A percentile compares a stretch with the other conserved stretches of the same genome.
phyloP scores from a whole-genome alignment of 495 filamentous ascomycete genomes.

The Evansstolkia leycettana region DNA sequence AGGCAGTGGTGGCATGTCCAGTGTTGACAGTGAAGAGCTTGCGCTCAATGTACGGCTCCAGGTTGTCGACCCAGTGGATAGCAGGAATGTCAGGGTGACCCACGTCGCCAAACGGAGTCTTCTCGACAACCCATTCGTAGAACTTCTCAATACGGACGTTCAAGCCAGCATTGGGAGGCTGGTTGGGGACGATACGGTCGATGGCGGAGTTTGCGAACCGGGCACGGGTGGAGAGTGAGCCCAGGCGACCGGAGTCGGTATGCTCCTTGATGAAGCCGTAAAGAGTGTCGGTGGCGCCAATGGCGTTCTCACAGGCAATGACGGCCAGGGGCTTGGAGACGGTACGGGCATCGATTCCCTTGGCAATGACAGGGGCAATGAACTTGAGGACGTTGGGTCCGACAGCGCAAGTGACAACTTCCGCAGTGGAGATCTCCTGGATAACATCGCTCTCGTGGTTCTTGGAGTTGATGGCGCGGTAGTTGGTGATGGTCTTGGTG shows the following conservation, averaged over 20 bases:
- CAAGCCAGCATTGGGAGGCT: conserved; percentile 63
- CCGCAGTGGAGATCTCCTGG: conserved; percentile 73
- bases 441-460: conserved; percentile 67
- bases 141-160: conserved; percentile 95
- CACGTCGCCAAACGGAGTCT: conserved; percentile 57
- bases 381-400: conserved; percentile 93
- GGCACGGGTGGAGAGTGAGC: conserved; percentile 49
- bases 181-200: conserved; percentile 90
- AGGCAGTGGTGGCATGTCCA: conserved; percentile 90
- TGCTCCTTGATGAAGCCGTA: conserved; percentile 70
- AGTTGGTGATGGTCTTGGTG: conserved; percentile 77
- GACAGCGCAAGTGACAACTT: conserved; percentile 90
- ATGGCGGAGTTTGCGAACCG: conserved; percentile 94
- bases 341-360: conserved; percentile 69
- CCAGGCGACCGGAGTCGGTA: conserved; percentile 45
- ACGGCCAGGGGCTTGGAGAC: conserved; percentile 66
- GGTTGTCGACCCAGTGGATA: conserved; percentile 82
- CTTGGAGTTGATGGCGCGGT: conserved; percentile 90
- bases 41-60: conserved; percentile 93
- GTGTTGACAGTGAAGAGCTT: conserved; percentile 99
- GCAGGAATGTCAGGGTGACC: conserved; percentile 66
- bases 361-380: conserved; percentile 86
- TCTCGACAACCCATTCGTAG: conserved; percentile 95
- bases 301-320: conserved; percentile 96
- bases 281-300: conserved; percentile 78